phyloP scores from a whole-genome alignment of 1,139 yeast genomes.

The Taiozyma sp. region DNA sequence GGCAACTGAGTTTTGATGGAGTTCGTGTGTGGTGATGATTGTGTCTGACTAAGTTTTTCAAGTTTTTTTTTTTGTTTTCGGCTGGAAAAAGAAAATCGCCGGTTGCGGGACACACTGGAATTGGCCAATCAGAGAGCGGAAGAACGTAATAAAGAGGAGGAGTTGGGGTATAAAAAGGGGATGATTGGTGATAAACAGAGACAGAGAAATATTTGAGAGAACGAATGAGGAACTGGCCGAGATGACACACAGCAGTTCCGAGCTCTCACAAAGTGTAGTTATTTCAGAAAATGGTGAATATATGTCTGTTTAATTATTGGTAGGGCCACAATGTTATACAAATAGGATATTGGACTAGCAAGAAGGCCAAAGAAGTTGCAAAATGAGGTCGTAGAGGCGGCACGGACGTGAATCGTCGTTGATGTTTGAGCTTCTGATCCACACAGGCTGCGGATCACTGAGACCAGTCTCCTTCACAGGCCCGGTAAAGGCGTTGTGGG shows the following conservation, averaged over 20 bases:
- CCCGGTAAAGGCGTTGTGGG: neutral
- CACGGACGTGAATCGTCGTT: no score
- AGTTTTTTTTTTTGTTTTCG: neutral
- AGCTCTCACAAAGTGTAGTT: no score
- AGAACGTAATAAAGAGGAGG: conserved; percentile 8
- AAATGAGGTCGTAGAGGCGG: no score
- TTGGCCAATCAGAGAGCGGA: conserved; percentile 16
- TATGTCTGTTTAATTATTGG: neutral
- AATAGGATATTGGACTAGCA: no score
- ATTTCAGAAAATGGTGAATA: no score
- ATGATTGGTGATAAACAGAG: no score
- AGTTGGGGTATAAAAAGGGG: neutral
- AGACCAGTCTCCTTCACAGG: neutral
- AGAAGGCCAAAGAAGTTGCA: no score
- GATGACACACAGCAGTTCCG: no score
- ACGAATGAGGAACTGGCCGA: no score
- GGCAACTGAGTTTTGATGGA: neutral
- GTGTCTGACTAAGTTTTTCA: conserved; percentile 1
- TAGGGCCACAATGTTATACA: neutral
- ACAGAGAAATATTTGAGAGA: no score
- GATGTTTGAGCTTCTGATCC: no score
- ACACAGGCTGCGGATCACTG: no score
- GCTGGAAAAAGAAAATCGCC: conserved; percentile 4
- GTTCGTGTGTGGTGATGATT: neutral
- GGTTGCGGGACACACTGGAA: conserved; percentile 3